Conservation (phyloP, 257 asterid species). For the Ballota nigra region DNA sequence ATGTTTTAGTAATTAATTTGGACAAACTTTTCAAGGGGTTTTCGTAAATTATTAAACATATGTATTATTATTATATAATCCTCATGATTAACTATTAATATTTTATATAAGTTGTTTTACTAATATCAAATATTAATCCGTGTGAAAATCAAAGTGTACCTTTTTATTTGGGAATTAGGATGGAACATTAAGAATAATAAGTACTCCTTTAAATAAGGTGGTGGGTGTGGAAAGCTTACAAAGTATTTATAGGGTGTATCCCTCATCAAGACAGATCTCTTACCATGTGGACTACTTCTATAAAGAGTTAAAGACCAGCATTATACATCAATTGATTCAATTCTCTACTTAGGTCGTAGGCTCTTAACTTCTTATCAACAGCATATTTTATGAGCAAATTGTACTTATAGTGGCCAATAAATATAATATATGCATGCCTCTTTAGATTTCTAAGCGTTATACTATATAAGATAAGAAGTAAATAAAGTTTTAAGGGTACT, state of each 20-base stretch:
- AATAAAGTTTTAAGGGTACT: neutral
- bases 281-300: constrained; percentile 22
- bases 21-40: too few relatives aligned
- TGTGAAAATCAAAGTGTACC: neutral
- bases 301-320: neutral
- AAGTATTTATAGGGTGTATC: neutral
- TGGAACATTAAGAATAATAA: too few relatives aligned
- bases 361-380: neutral
- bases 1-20: too few relatives aligned
- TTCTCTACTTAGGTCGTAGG: neutral
- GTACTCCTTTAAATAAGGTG: neutral
- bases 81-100: too few relatives aligned
- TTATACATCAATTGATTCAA: neutral
- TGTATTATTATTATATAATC: too few relatives aligned
- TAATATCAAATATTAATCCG: neutral
- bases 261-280: constrained; percentile 11
- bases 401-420: neutral
- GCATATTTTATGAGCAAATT: constrained; percentile 9
- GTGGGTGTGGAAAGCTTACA: neutral
- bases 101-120: neutral
- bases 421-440: neutral
- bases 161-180: neutral
- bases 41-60: neutral
- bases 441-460: neutral
- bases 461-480: too few relatives aligned